A percentile compares a stretch with the other conserved stretches of the same genome.
These are phyloP conservation scores for Plectosphaerella plurivora DNA, from an alignment of 2,329 filamentous ascomycete genomes.

Conservation along the genomic window DNA sequence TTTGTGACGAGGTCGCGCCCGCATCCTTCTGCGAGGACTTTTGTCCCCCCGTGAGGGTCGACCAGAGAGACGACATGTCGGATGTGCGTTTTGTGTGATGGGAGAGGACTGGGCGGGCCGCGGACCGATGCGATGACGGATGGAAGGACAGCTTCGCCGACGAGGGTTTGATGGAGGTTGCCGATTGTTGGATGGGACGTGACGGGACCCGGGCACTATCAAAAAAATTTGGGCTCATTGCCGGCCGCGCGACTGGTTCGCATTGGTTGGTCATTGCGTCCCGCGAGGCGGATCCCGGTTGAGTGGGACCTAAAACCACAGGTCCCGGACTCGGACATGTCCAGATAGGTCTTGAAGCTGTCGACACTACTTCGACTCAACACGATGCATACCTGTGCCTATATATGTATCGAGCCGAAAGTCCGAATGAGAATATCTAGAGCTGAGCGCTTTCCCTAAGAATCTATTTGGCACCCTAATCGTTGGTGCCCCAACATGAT, in stretches of 20 bases:
- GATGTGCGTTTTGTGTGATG: not conserved
- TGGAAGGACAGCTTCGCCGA: not conserved
- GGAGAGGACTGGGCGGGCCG: conserved; percentile 5
- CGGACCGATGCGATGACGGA: conserved; percentile 3
- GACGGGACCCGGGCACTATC: conserved; percentile 6
- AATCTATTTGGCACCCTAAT: too few relatives aligned
- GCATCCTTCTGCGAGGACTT: conserved; percentile 33
- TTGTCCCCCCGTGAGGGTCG: conserved; percentile 57
- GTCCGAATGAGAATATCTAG: too few relatives aligned
- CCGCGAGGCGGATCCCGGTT: not conserved
- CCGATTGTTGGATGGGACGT: conserved; percentile 7
- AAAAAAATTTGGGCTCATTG: conserved; percentile 14
- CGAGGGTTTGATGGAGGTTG: conserved; percentile 5
- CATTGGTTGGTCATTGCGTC: conserved; percentile 10
- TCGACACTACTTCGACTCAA: too few relatives aligned
- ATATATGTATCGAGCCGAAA: too few relatives aligned
- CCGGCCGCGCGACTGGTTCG: conserved; percentile 7
- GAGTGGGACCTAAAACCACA: too few relatives aligned
- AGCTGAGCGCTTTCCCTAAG: too few relatives aligned
- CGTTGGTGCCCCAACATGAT: too few relatives aligned
- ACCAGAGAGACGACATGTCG: conserved; percentile 56
- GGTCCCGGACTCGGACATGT: too few relatives aligned
- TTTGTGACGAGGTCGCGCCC: conserved; percentile 9
- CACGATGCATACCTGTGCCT: too few relatives aligned
- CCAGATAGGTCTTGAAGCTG: too few relatives aligned